Evolutionary conservation across 106 monocot species (phyloP), one percentile per base, ranked within the genome.

Genomic region (Iris macrosiphon): DNA sequence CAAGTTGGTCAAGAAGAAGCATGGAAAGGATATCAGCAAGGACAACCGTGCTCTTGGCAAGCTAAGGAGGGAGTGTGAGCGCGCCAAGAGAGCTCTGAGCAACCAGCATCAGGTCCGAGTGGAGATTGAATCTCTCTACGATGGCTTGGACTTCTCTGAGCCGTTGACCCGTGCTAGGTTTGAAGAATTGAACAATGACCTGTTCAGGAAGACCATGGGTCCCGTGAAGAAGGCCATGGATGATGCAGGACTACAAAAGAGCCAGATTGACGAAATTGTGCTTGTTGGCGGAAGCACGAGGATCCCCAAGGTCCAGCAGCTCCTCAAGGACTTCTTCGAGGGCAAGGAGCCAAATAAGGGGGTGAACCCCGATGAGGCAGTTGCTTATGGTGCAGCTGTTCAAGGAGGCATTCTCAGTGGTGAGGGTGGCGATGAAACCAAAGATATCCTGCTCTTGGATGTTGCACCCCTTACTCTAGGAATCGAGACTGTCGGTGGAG

Each of bases 311-410:
- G 82, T 82, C 13, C 82, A 82, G 38, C 79, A 79, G 51, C 69
- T 77, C 28, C 27, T 82, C 44, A 82, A 72, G 68, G 82, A 82
- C 51, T 82, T 43, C 69, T 82, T 82, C 32, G 82, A 82, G 21
- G 82, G 82, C n/a, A 82, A 82, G 19, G 82, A 77, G 60, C 82
- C 82, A 14, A 82, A 72, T 76, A 82, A 76, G 60, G 82, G 82
- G 31, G 38, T 57, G 4, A 58, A 58, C 40, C 58, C 58, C 2
- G 58, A 58, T 27, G 41, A 58, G 26, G 82, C 77, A 13, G 82
- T 77, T 50, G 82, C 82, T 18, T 82, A 50, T 61, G 82, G 82
- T 40, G 82, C 77, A 6, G 82, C 82, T 23, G 73, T 82, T 0
- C 82, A 82, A 33, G 82, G 82, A 49, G 31, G 77, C 61, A 82